Base-by-base conservation (phyloP, 2,329 filamentous ascomycete genomes). In the Pseudogymnoascus sp. region DNA sequence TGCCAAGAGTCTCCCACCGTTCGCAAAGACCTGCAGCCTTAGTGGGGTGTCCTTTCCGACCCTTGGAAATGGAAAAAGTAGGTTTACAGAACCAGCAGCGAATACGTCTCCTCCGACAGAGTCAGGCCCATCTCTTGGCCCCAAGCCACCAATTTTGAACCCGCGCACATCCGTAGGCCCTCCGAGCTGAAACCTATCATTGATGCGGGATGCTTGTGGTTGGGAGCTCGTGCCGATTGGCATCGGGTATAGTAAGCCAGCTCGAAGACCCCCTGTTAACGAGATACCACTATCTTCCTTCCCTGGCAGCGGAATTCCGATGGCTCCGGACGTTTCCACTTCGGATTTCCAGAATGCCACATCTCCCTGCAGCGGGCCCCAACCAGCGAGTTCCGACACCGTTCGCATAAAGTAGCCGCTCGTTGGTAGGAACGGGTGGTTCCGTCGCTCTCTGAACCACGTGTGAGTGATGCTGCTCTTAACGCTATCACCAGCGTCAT, bases 261-360 rank as follows among this genome's bases (percentile, higher is more conserved):
- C 84, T 59, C 93, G 84, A 61, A 97, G 77, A 11, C 92, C 90
- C 13, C 85, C 89, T 3, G 90, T 93, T 61, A 99, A 80, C 9
- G 90, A 93, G 61, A 96, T 81, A 26, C 92, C 91, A 40, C 87
- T 90, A 63, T 85, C 81, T 26, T 37, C 33, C n/a, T 87, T 73
- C 1, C 87, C 85, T 0, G 89, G 88, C 11, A 94, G 76, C 0
- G 86, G 79, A 21, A 97, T 79, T 0, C 92, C 87, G 1, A 93
- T 63, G 2, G 91, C 91, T 61, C 84, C 84, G 64, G 90, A 86
- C 1, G 90, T 79, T 74, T 97, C 93, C 13, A 93, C 69, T 73
- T 97, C 92, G n/a, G 86, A 85, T 76, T 96, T 99, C 73, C 85
- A 90, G 74, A 97, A 97, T n/a, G 89, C 87, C 1, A 96, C 92